Evolutionary conservation across 2,329 filamentous ascomycete species (phyloP), one percentile per base, ranked within the genome.

Genomic region (Aspergillus hiratsukae): DNA sequence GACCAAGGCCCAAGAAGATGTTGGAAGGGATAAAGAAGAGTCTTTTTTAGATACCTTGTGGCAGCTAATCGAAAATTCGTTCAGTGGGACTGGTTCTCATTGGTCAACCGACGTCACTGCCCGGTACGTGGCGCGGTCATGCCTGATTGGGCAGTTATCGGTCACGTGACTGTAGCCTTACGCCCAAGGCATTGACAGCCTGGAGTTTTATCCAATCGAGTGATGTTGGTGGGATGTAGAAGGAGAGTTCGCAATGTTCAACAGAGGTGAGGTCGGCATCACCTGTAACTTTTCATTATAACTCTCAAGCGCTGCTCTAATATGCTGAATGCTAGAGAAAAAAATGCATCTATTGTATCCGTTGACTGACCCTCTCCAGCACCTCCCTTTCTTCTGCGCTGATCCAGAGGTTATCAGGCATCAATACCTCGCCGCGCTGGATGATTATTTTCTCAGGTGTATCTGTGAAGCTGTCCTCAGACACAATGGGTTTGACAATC

Each of bases 391-490:
- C 74, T 37, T 70, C 66, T 2, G 62, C 55, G 14, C 68, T 69
- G 23, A 76, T 52, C 43, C 58, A 67, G 17, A 76, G 46, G n/a
- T 70, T 66, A 56, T 71, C 67, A 3, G 74, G 67, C 23, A 75
- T 60, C 3, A 63, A 51, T 17, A 76, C 59, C 29, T 65, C 63
- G 0, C 69, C 72, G 4, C 59, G 56, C 43, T 63, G 59, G 28
- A 76, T 63, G 9, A 70, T 59, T 17, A 75, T 58, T 23, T 66
- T 69, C 53, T 62, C 62, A 48, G 63, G 60, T 5, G 59, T 48
- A 21, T 69, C 62, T 3, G 63, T 59, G 17, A 64, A 27, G 49
- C 64, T 65, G 21, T 66, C 61, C 55, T 65, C 61, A 37, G 64
- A 66, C 23, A 62, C 55, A 54, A 60, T 60, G 37, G 64, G 27